These are phyloP conservation scores for Cercospora sp. DNA, from an alignment of 2,329 filamentous ascomycete species.

Conservation along the genomic window DNA sequence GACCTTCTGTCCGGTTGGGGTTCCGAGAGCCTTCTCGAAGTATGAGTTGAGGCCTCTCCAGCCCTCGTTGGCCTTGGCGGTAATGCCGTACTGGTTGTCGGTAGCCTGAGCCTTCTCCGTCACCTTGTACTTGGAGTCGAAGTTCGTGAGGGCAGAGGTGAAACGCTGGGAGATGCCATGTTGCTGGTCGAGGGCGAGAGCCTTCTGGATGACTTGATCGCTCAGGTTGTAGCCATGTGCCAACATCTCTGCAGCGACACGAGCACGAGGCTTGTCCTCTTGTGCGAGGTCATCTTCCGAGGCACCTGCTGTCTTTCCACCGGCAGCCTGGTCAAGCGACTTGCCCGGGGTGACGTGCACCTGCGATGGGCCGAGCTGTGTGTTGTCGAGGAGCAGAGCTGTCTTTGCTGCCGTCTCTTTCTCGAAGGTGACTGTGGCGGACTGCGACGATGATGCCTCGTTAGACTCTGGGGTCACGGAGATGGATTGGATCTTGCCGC, in stretches of 20 bases:
- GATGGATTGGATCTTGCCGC: conserved; percentile 87
- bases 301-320: conserved; percentile 58
- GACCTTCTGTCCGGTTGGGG: conserved; percentile 84
- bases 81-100: conserved; percentile 82
- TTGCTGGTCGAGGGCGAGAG: conserved; percentile 84
- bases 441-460: conserved; percentile 65
- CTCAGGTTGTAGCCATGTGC: conserved; percentile 89
- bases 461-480: conserved; percentile 65
- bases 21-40: conserved; percentile 89
- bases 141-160: conserved; percentile 69
- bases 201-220: conserved; percentile 73
- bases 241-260: conserved; percentile 94
- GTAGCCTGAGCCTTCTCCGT: conserved; percentile 80
- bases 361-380: conserved; percentile 74
- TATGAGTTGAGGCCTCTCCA: conserved; percentile 76
- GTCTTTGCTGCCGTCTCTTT: conserved; percentile 97
- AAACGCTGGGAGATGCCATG: conserved; percentile 84
- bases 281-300: conserved; percentile 71
- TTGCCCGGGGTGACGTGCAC: conserved; percentile 77
- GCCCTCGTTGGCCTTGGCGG: conserved; percentile 66
- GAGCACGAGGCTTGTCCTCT: conserved; percentile 93
- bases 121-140: conserved; percentile 85
- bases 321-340: conserved; percentile 63
- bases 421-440: conserved; percentile 92
- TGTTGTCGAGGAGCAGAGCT: conserved; percentile 94